These are phyloP conservation scores for Botryotinia convoluta DNA, from an alignment of 2,329 filamentous ascomycete genomes.

Conservation along the genomic window DNA sequence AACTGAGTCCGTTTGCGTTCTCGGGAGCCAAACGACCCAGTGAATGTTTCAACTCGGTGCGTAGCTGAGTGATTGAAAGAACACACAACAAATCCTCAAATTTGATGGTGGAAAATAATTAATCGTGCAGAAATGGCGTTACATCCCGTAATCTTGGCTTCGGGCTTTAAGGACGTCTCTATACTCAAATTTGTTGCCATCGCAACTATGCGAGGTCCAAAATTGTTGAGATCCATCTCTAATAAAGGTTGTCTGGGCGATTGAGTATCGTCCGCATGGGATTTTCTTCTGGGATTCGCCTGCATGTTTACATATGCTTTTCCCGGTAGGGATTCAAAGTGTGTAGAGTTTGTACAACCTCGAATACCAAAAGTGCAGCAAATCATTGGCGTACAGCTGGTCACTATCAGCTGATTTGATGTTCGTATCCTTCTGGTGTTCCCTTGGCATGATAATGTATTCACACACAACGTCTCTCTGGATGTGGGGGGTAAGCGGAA, in stretches of 20 bases:
- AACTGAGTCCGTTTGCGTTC: not conserved
- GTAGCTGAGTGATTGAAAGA: not conserved
- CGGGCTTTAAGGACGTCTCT: not conserved
- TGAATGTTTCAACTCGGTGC: not conserved
- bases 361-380: not conserved
- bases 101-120: not conserved
- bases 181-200: slow-evolving; percentile 6
- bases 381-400: not conserved
- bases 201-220: slow-evolving; percentile 4
- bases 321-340: not conserved
- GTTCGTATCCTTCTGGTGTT: not conserved
- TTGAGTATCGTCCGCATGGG: not conserved
- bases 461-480: not conserved
- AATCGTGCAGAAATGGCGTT: not conserved
- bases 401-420: slow-evolving; percentile 7
- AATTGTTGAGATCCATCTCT: not conserved
- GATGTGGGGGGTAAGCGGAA: not conserved
- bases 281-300: not conserved
- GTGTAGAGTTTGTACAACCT: not conserved
- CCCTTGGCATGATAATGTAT: not conserved
- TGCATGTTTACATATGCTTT: not conserved
- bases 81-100: not conserved
- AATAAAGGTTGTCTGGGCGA: not conserved
- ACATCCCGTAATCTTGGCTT: not conserved
- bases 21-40: slow-evolving; percentile 1